A percentile compares a stretch with the other conserved stretches of the same genome.
phyloP scores from a whole-genome alignment of 352 stramenopile species.

The Globisporangium megalacanthum region DNA sequence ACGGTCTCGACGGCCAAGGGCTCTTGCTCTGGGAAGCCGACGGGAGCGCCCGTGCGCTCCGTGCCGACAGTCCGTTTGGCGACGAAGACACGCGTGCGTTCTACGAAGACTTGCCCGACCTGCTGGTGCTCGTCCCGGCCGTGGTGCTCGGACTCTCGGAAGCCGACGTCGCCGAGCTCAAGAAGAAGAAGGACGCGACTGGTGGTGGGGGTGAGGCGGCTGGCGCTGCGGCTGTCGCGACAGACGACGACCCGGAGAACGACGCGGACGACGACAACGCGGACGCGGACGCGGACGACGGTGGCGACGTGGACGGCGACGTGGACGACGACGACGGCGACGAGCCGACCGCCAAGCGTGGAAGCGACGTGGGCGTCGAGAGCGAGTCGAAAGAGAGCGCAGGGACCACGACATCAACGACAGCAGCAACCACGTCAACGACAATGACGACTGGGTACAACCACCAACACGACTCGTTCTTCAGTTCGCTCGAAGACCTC shows the following conservation, averaged over 20 bases:
- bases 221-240: conserved; percentile 2
- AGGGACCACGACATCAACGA: conserved; percentile 12
- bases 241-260: conserved; percentile 27
- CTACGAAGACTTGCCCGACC: conserved; percentile 96
- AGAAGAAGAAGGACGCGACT: conserved; percentile 70
- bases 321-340: conserved; percentile 24
- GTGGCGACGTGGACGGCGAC: conserved; percentile 26
- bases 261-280: conserved; percentile 37
- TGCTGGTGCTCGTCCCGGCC: conserved; percentile 92
- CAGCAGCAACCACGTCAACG: background rate
- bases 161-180: conserved; percentile 78
- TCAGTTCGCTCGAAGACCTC: conserved; percentile 90
- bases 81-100: conserved; percentile 95
- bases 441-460: conserved; percentile 65
- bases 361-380: conserved; percentile 4
- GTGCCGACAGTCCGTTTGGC: conserved; percentile 90
- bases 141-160: conserved; percentile 92
- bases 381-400: conserved; percentile 10
- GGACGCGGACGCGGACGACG: conserved; percentile 27
- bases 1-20: conserved; percentile 32
- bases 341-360: conserved; percentile 18
- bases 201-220: background rate
- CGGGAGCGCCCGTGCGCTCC: conserved; percentile 54
- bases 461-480: conserved; percentile 91
- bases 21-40: conserved; percentile 74